Evolutionary conservation across 257 asterid genomes (phyloP).

Genomic region (Solanum virginianum): DNA sequence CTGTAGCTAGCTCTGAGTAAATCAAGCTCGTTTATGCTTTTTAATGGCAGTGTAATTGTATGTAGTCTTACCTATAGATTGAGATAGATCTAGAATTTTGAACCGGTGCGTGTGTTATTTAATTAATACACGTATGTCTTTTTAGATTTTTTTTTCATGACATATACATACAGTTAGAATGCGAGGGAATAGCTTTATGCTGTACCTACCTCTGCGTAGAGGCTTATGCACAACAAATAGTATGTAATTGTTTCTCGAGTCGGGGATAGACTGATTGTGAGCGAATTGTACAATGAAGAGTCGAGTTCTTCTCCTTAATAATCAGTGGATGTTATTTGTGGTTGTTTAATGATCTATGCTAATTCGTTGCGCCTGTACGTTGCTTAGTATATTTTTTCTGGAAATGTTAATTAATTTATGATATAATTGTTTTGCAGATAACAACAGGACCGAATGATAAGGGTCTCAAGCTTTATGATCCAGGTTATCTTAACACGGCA

Average conservation of each 20-base stretch:
- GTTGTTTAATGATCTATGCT: not conserved
- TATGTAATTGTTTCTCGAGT: not conserved
- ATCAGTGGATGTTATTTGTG: not conserved
- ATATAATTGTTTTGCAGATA: constrained; percentile 39
- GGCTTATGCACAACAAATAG: not conserved
- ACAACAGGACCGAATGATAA: constrained; percentile 59
- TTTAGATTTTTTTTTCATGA: not conserved
- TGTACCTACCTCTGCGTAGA: not conserved
- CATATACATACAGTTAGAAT: not conserved
- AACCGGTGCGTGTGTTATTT: not conserved
- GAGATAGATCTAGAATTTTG: not conserved
- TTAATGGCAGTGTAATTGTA: not conserved
- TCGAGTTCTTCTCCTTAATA: not conserved
- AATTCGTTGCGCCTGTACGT: not conserved
- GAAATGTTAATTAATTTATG: constrained; percentile 1
- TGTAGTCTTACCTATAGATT: not conserved
- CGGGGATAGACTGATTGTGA: not conserved
- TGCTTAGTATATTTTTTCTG: not conserved
- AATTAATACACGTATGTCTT: not conserved
- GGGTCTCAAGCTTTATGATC: constrained; percentile 97
- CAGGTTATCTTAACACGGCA: constrained; percentile 94
- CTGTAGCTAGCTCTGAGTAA: not conserved
- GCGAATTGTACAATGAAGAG: not conserved
- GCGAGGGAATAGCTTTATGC: not conserved
- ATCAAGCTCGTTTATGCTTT: not conserved